phyloP scores from a whole-genome alignment of 108 stramenopile genomes.

The Fistulifera pelliculosa region DNA sequence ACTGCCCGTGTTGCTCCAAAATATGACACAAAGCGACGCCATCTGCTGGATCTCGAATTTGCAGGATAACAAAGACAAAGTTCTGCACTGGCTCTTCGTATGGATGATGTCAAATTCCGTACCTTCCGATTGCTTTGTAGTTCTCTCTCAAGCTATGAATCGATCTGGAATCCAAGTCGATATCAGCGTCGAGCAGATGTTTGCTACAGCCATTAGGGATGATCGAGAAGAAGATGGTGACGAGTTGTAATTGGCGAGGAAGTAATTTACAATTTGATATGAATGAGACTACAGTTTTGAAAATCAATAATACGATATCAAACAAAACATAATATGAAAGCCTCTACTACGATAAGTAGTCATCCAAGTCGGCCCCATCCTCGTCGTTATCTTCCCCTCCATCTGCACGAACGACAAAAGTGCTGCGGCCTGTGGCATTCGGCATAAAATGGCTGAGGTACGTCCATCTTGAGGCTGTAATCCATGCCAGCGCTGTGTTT shows the following conservation, averaged over 20 bases:
- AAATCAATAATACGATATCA: no score
- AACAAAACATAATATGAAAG: no score
- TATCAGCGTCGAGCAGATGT: not conserved
- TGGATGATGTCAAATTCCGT: not conserved
- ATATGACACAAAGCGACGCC: not conserved
- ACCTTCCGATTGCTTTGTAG: not conserved
- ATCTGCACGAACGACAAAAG: conserved; percentile 96
- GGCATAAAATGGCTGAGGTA: conserved; percentile 88
- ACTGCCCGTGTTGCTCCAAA: not conserved
- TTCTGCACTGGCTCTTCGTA: not conserved
- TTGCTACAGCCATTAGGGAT: not conserved
- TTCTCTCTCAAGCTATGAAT: not conserved
- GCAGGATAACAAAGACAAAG: not conserved
- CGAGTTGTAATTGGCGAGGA: no score
- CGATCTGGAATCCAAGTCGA: not conserved
- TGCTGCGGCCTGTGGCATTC: conserved; percentile 96
- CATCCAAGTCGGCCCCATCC: conserved; percentile 86
- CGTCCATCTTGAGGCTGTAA: conserved; percentile 85
- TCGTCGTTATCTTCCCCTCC: conserved; percentile 81
- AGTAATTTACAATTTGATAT: no score
- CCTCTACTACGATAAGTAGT: conserved; percentile 53
- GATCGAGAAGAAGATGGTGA: no score
- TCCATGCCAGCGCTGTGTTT: conserved; percentile 90
- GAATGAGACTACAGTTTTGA: no score
- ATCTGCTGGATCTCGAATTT: not conserved